Percentiles rank a stretch among this genome's conserved stretches.
These are phyloP conservation scores for Aspergillus japonicus DNA, from an alignment of 2,329 filamentous ascomycete genomes.

Conservation along the genomic window DNA sequence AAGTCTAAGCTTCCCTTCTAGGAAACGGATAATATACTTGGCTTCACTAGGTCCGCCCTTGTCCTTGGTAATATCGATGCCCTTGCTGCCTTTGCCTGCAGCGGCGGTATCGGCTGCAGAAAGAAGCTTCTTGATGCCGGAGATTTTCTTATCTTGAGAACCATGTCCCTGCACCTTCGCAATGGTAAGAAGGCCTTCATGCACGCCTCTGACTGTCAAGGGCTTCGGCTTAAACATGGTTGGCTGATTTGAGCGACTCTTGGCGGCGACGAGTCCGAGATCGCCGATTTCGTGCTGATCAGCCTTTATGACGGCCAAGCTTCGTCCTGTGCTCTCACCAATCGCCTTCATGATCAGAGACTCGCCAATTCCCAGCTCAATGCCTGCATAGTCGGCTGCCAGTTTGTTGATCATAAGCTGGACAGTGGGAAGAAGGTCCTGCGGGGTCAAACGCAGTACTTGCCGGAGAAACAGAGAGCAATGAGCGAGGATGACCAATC, in stretches of 20 bases:
- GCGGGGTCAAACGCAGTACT: slow-evolving; percentile 85
- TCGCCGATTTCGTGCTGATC: slow-evolving; percentile 97
- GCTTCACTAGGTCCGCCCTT: slow-evolving; percentile 94
- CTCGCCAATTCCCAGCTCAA: slow-evolving; percentile 97
- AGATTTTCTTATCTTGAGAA: slow-evolving; percentile 85
- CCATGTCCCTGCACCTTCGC: slow-evolving; percentile 84
- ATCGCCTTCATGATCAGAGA: slow-evolving; percentile 99
- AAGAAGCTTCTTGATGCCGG: slow-evolving; percentile 93
- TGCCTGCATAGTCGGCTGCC: slow-evolving; percentile 91
- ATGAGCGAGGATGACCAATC: slow-evolving; percentile 81
- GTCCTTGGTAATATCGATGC: slow-evolving; percentile 80
- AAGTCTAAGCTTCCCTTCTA: slow-evolving; percentile 90
- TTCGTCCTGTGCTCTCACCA: slow-evolving; percentile 88
- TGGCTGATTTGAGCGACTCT: slow-evolving; percentile 89
- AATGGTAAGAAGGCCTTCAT: slow-evolving; percentile 82
- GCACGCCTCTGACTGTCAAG: slow-evolving; percentile 80
- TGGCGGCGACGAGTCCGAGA: slow-evolving; percentile 88
- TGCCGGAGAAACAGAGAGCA: slow-evolving; percentile 90
- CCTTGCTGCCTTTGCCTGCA: slow-evolving; percentile 63
- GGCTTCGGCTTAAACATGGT: slow-evolving; percentile 98
- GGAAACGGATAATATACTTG: slow-evolving; percentile 87
- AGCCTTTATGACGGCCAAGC: slow-evolving; percentile 82
- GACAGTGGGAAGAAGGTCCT: slow-evolving; percentile 82
- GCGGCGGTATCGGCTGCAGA: slow-evolving; percentile 78
- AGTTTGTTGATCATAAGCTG: slow-evolving; percentile 98